Conservation (phyloP, 1,284 basidiomycete species). For the Microbotryum saponariae region DNA sequence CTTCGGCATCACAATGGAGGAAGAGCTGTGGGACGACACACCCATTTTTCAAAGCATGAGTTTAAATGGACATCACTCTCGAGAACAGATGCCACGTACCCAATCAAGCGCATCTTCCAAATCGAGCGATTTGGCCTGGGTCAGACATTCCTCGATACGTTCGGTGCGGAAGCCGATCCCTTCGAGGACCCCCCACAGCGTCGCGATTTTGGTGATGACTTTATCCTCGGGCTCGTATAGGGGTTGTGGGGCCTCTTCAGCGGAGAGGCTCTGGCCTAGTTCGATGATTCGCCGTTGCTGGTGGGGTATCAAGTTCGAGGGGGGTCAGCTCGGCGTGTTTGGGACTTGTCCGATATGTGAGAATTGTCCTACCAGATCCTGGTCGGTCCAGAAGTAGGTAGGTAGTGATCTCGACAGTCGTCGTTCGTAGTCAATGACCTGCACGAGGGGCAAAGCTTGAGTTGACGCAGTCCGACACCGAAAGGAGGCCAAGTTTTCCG, state of each 20-base stretch:
- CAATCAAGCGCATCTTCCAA: slow-evolving; percentile 88
- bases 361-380: slow-evolving; percentile 19
- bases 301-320: neutral
- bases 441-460: neutral
- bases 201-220: slow-evolving; percentile 59
- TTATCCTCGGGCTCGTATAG: slow-evolving; percentile 57
- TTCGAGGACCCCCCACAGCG: slow-evolving; percentile 74
- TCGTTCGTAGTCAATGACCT: slow-evolving; percentile 79
- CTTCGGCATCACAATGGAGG: slow-evolving; percentile 59
- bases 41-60: neutral
- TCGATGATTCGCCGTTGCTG: slow-evolving; percentile 35
- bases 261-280: slow-evolving; percentile 11
- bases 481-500: too few relatives aligned
- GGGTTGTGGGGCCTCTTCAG: slow-evolving; percentile 13
- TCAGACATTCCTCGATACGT: slow-evolving; percentile 62
- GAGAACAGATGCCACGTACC: slow-evolving; percentile 49
- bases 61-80: neutral
- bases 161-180: slow-evolving; percentile 71
- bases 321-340: neutral
- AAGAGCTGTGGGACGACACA: slow-evolving; percentile 51
- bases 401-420: slow-evolving; percentile 63
- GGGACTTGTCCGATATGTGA: neutral
- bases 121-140: slow-evolving; percentile 55
- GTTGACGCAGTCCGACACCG: too few relatives aligned
- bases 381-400: slow-evolving; percentile 47